These are phyloP conservation scores for Didymella glomerata DNA, from an alignment of 2,329 filamentous ascomycete species.

Conservation along the genomic window DNA sequence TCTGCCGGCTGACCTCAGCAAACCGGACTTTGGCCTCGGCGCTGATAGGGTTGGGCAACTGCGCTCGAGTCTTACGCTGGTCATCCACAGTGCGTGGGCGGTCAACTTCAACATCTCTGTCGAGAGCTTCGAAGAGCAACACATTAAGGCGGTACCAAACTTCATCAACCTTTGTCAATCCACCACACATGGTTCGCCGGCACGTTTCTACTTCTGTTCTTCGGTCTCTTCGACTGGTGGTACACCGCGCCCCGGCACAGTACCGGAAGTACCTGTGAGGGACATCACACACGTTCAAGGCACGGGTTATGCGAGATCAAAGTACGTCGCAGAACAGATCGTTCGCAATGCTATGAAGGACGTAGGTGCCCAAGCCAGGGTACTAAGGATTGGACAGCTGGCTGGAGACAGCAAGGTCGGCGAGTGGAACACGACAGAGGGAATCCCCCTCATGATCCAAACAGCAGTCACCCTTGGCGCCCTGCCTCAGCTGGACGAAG, in stretches of 20 bases:
- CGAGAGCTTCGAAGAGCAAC: conserved; percentile 58
- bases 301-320: conserved; percentile 63
- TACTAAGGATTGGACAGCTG: conserved; percentile 58
- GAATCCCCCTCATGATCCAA: conserved; percentile 61
- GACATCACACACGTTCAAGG: conserved; percentile 54
- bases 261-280: conserved; percentile 50
- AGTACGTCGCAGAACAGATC: conserved; percentile 60
- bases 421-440: conserved; percentile 61
- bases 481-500: conserved; percentile 57
- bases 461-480: conserved; percentile 57
- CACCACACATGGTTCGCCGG: conserved; percentile 45
- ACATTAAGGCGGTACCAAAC: conserved; percentile 56
- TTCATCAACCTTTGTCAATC: conserved; percentile 53
- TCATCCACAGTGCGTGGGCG: conserved; percentile 64
- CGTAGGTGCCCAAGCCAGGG: conserved; percentile 37
- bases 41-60: conserved; percentile 27
- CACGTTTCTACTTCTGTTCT: conserved; percentile 57
- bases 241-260: conserved; percentile 48
- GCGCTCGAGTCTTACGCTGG: conserved; percentile 45
- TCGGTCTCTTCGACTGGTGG: conserved; percentile 56
- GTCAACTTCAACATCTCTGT: conserved; percentile 66
- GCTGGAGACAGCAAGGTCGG: conserved; percentile 58
- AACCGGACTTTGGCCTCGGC: conserved; percentile 54
- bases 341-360: conserved; percentile 35
- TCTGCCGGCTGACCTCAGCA: conserved; percentile 54